Conservation (phyloP, 176 grass and related monocot species). For the Aegilops longissima region DNA sequence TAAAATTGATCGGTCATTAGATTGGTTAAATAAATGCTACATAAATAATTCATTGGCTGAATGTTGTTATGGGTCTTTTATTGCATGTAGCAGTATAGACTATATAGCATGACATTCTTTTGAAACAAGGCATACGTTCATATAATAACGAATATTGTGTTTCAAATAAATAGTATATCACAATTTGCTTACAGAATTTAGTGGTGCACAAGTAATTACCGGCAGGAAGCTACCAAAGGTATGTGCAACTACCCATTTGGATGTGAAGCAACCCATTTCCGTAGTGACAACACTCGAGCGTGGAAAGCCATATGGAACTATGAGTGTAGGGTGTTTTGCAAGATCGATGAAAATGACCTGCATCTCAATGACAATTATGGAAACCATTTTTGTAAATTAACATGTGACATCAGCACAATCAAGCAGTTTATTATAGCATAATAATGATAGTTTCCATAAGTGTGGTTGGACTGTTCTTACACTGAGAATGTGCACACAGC, state of each 20-base stretch:
- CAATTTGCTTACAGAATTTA: too few relatives aligned
- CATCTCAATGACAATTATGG: neutral
- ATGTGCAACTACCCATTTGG: too few relatives aligned
- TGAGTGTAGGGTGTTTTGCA: neutral
- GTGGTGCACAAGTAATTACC: too few relatives aligned
- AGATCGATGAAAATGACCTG: neutral
- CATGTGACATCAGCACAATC: neutral
- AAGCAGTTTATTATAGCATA: neutral
- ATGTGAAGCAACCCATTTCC: too few relatives aligned
- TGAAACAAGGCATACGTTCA: too few relatives aligned
- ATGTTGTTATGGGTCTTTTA: too few relatives aligned
- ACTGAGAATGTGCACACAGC: neutral
- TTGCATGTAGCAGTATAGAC: too few relatives aligned
- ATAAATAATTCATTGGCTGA: too few relatives aligned
- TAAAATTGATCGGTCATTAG: neutral
- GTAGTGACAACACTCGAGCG: neutral
- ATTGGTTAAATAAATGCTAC: neutral
- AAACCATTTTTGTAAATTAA: neutral
- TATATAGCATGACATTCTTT: too few relatives aligned
- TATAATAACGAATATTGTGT: too few relatives aligned
- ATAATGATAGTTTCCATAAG: neutral
- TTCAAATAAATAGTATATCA: too few relatives aligned
- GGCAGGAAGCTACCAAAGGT: too few relatives aligned
- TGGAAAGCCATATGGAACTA: neutral
- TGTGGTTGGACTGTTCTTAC: neutral